Percentiles rank a stretch among this genome's conserved stretches.
These are phyloP conservation scores for Colletotrichum liriopes DNA, from an alignment of 2,329 filamentous ascomycete species.

Conservation along the genomic window DNA sequence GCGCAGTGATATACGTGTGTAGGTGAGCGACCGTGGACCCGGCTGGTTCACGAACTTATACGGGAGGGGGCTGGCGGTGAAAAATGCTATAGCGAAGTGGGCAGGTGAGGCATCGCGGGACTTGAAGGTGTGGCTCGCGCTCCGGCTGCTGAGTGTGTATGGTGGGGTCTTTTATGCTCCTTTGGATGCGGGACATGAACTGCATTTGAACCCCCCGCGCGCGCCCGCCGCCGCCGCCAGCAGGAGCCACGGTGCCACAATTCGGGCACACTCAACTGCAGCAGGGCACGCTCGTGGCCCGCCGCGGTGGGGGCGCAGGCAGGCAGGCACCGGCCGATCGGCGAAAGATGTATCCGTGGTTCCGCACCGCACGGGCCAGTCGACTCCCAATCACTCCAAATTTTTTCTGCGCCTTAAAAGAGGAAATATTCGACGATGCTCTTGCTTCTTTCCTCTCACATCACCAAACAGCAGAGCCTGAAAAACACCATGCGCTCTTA, in stretches of 20 bases:
- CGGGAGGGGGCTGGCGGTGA: slow-evolving; percentile 15
- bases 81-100: slow-evolving; percentile 17
- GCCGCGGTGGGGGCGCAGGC: background rate
- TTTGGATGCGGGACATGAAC: slow-evolving; percentile 33
- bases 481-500: slow-evolving; percentile 24
- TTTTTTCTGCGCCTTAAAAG: slow-evolving; percentile 35
- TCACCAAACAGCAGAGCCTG: slow-evolving; percentile 36
- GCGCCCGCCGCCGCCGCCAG: background rate
- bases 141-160: background rate
- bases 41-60: slow-evolving; percentile 21
- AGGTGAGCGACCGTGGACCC: background rate
- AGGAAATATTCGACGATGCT: slow-evolving; percentile 6
- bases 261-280: slow-evolving; percentile 1
- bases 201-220: slow-evolving; percentile 38
- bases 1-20: background rate
- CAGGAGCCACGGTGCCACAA: slow-evolving; percentile 24
- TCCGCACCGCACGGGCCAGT: slow-evolving; percentile 34
- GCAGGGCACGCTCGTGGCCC: background rate
- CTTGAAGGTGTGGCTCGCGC: slow-evolving; percentile 25
- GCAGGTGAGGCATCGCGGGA: slow-evolving; percentile 32
- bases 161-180: slow-evolving; percentile 42
- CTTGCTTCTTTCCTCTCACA: slow-evolving; percentile 6
- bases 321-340: slow-evolving; percentile 10
- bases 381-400: slow-evolving; percentile 40
- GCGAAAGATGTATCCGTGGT: slow-evolving; percentile 37